A percentile compares a stretch with the other conserved stretches of the same genome.
Evolutionary conservation across 2,329 filamentous ascomycete species (phyloP).

Genomic region (Aspergillus fischeri): DNA sequence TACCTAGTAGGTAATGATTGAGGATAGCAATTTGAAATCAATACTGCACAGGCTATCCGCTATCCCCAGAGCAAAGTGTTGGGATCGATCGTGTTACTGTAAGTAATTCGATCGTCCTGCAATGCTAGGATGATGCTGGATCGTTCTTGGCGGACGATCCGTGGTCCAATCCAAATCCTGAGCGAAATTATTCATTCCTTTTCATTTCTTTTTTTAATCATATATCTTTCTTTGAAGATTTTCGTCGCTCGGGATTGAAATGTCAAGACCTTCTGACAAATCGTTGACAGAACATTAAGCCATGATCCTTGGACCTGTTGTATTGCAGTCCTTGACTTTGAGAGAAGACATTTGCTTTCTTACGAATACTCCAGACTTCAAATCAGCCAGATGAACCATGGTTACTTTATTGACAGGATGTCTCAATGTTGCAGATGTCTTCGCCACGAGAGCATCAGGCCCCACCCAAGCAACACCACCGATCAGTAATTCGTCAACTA

Average conservation of each 20-base stretch:
- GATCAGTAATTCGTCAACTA: not conserved
- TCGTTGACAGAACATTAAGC: not conserved
- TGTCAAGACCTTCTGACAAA: not conserved
- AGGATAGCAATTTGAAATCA: not conserved
- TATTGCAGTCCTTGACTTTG: not conserved
- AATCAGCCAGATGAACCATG: not conserved
- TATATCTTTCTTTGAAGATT: not conserved
- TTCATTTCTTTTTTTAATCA: not conserved
- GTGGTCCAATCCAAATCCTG: not conserved
- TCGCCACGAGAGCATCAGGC: not conserved
- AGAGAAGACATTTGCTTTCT: not conserved
- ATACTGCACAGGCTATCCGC: not conserved
- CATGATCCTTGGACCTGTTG: no score
- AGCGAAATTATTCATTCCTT: not conserved
- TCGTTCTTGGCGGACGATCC: conserved; percentile 8
- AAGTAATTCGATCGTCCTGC: conserved; percentile 23
- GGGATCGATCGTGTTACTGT: conserved; percentile 19
- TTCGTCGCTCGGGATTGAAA: not conserved
- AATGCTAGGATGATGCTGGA: conserved; percentile 20
- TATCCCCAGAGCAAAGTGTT: conserved; percentile 11
- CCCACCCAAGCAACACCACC: not conserved
- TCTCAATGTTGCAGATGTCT: not conserved
- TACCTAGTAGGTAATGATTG: not conserved
- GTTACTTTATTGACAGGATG: not conserved
- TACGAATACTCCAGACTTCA: not conserved